Base-by-base conservation (phyloP, 106 monocot species). In the Dioscorea zingiberensis region DNA sequence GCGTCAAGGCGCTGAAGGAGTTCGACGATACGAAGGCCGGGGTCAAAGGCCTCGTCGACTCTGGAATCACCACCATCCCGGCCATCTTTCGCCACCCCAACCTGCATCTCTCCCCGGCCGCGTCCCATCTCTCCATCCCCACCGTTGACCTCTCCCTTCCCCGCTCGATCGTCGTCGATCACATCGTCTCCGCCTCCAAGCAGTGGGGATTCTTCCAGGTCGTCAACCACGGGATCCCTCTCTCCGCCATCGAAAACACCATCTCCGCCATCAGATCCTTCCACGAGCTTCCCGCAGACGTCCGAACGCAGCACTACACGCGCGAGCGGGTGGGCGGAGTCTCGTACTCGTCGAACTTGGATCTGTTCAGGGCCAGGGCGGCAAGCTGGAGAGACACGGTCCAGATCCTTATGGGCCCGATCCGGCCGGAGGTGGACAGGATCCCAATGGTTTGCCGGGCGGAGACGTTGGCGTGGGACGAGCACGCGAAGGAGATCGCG, bases 201-300 rank as follows among this genome's bases (percentile, higher is more conserved):
- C 21, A 62, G 15, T 69, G 58, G 63, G 76, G 69, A 55, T 76
- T 69, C 76, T 76, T 76, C 64, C 76, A 64, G 57, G 21, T 69
- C 63, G 32, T 19, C 76, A 76, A 76, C 69, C 76, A 76, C 58
- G 76, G 69, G 46, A 23, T 69, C 55, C 76, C 55, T 54, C 27
- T 58, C 27, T 21, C 45, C 17, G 13, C 69, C 63, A 10, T 69
- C 69, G 12, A 38, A 10, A 38, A 38, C 1, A 38, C 38, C 38
- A 38, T 64, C 57, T 53, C 69, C 64, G 47, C 69, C 48, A 15
- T 64, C 61, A n/a, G 44, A 18, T 59, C 74, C 68, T 67, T 74
- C 61, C 18, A 51, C 51, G 51, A 51, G 18, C 51, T 51, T 13
- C 51, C 38, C 59, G 16, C 59, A 2, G 59, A 7, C 59, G 59